Evolutionary conservation across 768 basidiomycete genomes (phyloP).

Genomic region (Panaeolus cyanescens): DNA sequence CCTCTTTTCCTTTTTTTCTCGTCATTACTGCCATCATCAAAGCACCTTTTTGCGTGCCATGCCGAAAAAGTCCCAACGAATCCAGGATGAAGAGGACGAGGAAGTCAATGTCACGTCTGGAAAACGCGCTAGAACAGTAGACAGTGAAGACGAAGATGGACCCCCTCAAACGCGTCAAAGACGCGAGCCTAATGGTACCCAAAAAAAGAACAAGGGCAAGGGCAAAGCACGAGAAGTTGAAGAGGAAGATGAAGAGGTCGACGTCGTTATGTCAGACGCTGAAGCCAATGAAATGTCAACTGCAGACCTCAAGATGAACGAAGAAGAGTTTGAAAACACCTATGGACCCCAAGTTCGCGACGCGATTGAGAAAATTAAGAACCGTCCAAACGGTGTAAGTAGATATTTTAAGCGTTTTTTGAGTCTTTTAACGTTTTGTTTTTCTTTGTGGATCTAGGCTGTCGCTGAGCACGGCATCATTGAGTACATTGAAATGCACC

Average conservation of each 20-base stretch:
- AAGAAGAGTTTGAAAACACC: constrained; percentile 65
- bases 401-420: neutral
- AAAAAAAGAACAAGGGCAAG: constrained; percentile 28
- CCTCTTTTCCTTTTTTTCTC: neutral
- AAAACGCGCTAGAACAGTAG: constrained; percentile 34
- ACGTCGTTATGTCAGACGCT: constrained; percentile 20
- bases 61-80: constrained; percentile 54
- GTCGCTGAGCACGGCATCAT: constrained; percentile 89
- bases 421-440: neutral
- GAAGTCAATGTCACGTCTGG: constrained; percentile 23
- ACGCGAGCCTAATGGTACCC: constrained; percentile 10
- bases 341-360: constrained; percentile 58
- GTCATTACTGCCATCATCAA: neutral
- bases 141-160: constrained; percentile 24
- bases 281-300: constrained; percentile 23
- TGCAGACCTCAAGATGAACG: constrained; percentile 54
- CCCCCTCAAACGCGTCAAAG: constrained; percentile 18
- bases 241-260: constrained; percentile 29
- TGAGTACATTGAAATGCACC: constrained; percentile 80
- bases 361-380: constrained; percentile 49
- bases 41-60: constrained; percentile 28
- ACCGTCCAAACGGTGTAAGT: constrained; percentile 47
- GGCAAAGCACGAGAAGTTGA: constrained; percentile 30
- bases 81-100: constrained; percentile 48
- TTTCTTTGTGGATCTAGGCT: constrained; percentile 44